Conservation (phyloP, 75 land plant species). For the Pseudotsuga menziesii region DNA sequence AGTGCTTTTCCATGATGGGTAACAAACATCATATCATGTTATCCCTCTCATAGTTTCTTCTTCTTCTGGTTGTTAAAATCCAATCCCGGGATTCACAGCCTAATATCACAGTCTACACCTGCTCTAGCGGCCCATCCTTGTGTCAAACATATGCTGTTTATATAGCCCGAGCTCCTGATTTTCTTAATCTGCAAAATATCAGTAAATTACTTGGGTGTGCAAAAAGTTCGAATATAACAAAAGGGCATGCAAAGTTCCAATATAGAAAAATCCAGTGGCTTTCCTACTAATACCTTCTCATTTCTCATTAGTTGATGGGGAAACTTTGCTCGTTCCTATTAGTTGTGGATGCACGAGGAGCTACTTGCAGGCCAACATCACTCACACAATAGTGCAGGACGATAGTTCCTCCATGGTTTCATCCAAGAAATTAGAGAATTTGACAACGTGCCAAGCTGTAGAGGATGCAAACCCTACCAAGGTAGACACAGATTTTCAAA, state of each 20-base stretch:
- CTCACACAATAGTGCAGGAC: conserved; percentile 13
- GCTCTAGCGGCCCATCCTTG: neutral
- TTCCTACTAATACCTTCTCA: neutral
- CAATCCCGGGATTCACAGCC: neutral
- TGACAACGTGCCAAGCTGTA: conserved; percentile 33
- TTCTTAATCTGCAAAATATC: neutral
- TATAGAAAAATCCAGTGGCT: too few relatives aligned
- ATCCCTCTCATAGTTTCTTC: neutral
- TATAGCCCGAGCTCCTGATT: conserved; percentile 1
- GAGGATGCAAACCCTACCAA: conserved; percentile 17
- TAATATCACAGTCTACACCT: conserved; percentile 2
- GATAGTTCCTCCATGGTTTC: conserved; percentile 27
- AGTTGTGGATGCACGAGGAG: neutral
- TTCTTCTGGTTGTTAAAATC: neutral
- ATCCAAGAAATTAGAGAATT: conserved; percentile 17
- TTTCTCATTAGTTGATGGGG: neutral
- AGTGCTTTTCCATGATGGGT: neutral
- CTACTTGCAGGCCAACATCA: conserved; percentile 11
- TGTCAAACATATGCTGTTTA: neutral
- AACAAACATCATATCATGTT: neutral
- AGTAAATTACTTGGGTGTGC: neutral
- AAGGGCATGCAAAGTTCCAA: too few relatives aligned
- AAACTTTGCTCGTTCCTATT: neutral
- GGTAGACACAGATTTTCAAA: conserved; percentile 11
- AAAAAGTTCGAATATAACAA: neutral